phyloP scores from a whole-genome alignment of 2,329 filamentous ascomycete genomes.

The Colletotrichum graminicola region DNA sequence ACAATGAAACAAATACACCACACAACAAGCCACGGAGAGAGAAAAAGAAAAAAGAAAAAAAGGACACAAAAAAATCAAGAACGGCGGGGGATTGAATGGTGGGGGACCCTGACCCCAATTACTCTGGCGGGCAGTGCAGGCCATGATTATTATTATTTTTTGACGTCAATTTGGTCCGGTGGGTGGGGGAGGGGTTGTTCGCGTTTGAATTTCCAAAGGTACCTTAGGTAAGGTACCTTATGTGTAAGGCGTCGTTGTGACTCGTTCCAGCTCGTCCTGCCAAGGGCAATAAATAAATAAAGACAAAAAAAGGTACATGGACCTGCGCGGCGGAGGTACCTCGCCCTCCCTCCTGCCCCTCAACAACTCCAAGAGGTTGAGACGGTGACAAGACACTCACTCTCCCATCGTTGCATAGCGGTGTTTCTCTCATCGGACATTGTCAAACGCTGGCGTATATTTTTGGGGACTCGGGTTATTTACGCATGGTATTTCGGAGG shows the following conservation, averaged over 20 bases:
- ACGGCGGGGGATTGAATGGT: constrained; percentile 17
- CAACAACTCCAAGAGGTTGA: constrained; percentile 21
- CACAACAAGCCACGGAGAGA: constrained; percentile 4
- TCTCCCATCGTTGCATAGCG: background rate
- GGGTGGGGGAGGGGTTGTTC: constrained; percentile 39
- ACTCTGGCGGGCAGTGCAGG: constrained; percentile 23
- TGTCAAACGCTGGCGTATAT: background rate
- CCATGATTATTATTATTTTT: constrained; percentile 24
- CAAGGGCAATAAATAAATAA: background rate
- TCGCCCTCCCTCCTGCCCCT: constrained; percentile 14
- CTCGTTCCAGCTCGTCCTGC: background rate
- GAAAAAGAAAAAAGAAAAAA: no score
- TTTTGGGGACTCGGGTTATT: background rate
- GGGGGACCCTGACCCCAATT: constrained; percentile 5
- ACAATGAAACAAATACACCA: background rate
- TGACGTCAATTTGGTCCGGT: constrained; percentile 40
- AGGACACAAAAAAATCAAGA: constrained; percentile 10
- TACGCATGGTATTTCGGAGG: background rate
- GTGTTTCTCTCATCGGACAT: constrained; percentile 2
- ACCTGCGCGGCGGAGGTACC: constrained; percentile 5
- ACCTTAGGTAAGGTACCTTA: no score
- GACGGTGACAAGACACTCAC: constrained; percentile 5
- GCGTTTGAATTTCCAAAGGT: constrained; percentile 26
- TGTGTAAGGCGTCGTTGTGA: no score
- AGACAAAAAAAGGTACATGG: constrained; percentile 1